These are phyloP conservation scores for Combretum micranthum DNA, from an alignment of 345 rosid genomes.

Conservation along the genomic window DNA sequence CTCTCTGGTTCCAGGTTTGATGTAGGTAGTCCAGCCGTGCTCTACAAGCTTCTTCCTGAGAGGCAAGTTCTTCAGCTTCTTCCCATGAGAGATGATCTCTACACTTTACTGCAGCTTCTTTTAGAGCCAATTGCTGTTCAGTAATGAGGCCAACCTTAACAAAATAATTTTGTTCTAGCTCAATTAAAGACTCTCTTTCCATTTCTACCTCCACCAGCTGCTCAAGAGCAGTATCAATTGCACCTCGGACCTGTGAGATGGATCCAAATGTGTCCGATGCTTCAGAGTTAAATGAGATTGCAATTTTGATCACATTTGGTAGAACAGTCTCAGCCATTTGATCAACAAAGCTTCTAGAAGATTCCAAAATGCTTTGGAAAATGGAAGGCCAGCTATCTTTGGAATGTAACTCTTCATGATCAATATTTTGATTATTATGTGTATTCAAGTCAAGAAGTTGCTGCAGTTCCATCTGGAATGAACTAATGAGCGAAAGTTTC, in stretches of 20 bases:
- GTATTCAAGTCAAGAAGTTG: slow-evolving; percentile 35
- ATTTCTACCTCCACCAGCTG: slow-evolving; percentile 71
- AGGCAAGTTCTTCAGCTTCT: slow-evolving; percentile 93
- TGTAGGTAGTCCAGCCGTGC: slow-evolving; percentile 79
- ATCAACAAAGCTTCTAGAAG: slow-evolving; percentile 48
- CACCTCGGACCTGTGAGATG: slow-evolving; percentile 67
- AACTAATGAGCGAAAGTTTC: slow-evolving; percentile 55
- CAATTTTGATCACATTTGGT: slow-evolving; percentile 57
- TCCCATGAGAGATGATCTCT: slow-evolving; percentile 95
- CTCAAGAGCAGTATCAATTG: slow-evolving; percentile 71
- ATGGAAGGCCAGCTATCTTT: slow-evolving; percentile 55
- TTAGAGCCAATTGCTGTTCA: slow-evolving; percentile 75
- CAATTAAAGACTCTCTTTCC: slow-evolving; percentile 68
- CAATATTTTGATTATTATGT: slow-evolving; percentile 20
- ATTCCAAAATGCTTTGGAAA: slow-evolving; percentile 47
- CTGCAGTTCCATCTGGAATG: slow-evolving; percentile 48
- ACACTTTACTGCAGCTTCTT: slow-evolving; percentile 75
- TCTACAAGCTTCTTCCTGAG: slow-evolving; percentile 95
- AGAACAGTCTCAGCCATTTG: slow-evolving; percentile 65
- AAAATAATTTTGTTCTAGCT: slow-evolving; percentile 74
- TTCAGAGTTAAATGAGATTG: slow-evolving; percentile 61
- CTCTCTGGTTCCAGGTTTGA: slow-evolving; percentile 78
- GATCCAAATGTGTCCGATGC: slow-evolving; percentile 80
- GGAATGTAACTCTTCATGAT: slow-evolving; percentile 21
- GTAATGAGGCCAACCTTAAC: slow-evolving; percentile 77